Evolutionary conservation across 768 basidiomycete genomes (phyloP).

Genomic region (Dictyophora rubrovolvata): DNA sequence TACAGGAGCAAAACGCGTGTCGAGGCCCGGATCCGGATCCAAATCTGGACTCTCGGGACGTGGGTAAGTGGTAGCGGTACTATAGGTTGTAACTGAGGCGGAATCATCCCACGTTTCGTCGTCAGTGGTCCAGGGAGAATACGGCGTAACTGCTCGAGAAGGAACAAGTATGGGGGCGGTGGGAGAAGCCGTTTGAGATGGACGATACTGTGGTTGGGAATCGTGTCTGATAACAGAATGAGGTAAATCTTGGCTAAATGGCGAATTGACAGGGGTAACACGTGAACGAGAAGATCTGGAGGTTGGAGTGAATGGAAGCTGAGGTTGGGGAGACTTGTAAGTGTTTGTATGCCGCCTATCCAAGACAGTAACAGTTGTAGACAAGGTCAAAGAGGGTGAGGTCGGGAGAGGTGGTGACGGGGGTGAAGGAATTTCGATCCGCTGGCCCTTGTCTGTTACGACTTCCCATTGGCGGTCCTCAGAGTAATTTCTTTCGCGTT

Average conservation of each 20-base stretch:
- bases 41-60: conserved; percentile 34
- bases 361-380: neutral
- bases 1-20: conserved; percentile 10
- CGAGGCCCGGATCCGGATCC: conserved; percentile 18
- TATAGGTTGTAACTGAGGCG: conserved; percentile 63
- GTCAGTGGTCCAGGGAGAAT: conserved; percentile 65
- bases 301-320: neutral
- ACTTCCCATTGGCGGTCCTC: conserved; percentile 1
- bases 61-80: conserved; percentile 49
- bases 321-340: neutral
- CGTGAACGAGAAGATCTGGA: neutral
- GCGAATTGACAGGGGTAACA: neutral
- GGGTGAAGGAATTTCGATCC: conserved; percentile 5
- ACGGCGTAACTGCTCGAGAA: conserved; percentile 21
- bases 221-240: conserved; percentile 22
- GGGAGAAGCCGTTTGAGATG: conserved; percentile 18
- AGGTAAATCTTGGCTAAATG: neutral
- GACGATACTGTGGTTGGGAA: conserved; percentile 26
- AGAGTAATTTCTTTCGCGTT: neutral
- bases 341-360: neutral
- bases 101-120: conserved; percentile 41
- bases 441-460: neutral
- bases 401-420: neutral
- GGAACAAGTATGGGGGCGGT: conserved; percentile 11
- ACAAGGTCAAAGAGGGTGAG: neutral